Evolutionary conservation across 2,329 filamentous ascomycete genomes (phyloP), one percentile per base, ranked within the genome.

Genomic region (Fusarium cyanostomum): DNA sequence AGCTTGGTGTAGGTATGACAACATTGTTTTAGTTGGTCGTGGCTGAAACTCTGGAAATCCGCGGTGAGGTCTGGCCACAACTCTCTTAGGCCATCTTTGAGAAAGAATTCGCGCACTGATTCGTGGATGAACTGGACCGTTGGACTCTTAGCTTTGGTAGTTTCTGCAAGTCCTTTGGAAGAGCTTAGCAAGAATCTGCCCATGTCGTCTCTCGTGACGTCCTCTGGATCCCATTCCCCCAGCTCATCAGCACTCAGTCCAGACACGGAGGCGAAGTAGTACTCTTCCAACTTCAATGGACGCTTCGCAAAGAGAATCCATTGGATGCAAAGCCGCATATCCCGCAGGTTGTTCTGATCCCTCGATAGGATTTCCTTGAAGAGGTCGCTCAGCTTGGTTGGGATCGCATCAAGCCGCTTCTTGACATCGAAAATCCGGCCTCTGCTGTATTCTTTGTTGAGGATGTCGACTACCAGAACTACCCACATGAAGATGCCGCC

Each of bases 281-380:
- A 73, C 65, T 86, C 78, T 13, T 77, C 62, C 0, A 71, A 77
- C 0, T 42, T 73, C 5, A 86, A 60, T 0, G 84, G 80, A 1
- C 72, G 67, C 24, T 68, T 76, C 2, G 85, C 75, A 46, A 79
- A 87, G 0, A 88, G 74, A 3, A 88, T 73, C 80, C 81, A 86
- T 48, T 51, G 79, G 1, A 88, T 66, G 38, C 80, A 84, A 1
- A 83, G 65, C 0, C 77, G 52, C 1, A 86, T 61, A 0, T 77
- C 71, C 2, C 79, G 69, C 41, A 72, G 71, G 21, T 84, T 75
- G 0, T 76, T 52, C 1, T 59, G 21, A 58, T 89, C 84, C 24
- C 82, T 75, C 1, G 59, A 77, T 4, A 87, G 49, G 2, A 87
- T 83, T 27, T 82, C 72, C 8, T 72, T 73, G 59, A 89, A 87